phyloP scores from a whole-genome alignment of 1,284 basidiomycete genomes.

The Coniferiporia weirii region DNA sequence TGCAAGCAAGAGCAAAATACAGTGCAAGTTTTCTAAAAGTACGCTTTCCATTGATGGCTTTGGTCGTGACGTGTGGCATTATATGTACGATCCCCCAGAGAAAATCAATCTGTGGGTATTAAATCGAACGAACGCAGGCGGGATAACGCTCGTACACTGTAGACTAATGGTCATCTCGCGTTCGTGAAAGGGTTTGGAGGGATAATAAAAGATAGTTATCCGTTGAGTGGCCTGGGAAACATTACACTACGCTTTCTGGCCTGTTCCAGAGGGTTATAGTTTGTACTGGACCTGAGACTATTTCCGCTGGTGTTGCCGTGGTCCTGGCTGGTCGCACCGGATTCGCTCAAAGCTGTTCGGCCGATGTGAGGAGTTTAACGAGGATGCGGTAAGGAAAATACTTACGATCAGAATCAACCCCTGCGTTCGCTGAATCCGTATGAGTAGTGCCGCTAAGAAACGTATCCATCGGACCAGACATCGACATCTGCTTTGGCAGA shows the following conservation, averaged over 20 bases:
- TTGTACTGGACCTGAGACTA: background rate
- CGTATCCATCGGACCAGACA: slow-evolving; percentile 14
- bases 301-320: background rate
- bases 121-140: background rate
- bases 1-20: background rate
- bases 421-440: background rate
- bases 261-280: slow-evolving; percentile 10
- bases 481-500: slow-evolving; percentile 55
- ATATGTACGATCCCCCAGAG: background rate
- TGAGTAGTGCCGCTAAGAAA: slow-evolving; percentile 4
- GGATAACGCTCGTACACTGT: background rate
- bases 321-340: slow-evolving; percentile 4
- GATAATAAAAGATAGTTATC: background rate
- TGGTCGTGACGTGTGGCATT: background rate
- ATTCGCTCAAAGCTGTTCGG: slow-evolving; percentile 1
- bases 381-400: background rate
- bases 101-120: background rate
- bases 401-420: slow-evolving; percentile 7
- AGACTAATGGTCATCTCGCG: background rate
- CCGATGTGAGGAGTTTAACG: background rate
- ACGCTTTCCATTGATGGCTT: background rate
- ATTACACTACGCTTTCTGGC: slow-evolving; percentile 12
- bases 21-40: background rate
- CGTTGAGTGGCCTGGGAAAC: background rate
- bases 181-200: background rate